Conservation (phyloP, 441 rosid species). For the Viola pubescens region DNA sequence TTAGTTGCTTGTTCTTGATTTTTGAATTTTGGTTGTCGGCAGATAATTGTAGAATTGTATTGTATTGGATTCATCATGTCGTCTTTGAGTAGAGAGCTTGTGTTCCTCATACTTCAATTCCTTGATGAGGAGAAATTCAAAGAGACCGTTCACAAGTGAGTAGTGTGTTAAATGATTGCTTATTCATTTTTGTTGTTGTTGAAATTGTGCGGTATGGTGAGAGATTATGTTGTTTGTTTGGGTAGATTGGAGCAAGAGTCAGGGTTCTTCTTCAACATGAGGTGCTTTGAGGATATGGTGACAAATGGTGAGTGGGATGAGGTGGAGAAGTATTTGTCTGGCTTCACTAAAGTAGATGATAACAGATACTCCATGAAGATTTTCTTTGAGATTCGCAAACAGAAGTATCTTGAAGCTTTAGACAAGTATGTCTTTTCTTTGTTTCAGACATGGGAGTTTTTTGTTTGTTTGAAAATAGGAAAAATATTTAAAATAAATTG, state of each 20-base stretch:
- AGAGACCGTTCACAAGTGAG: slow-evolving; percentile 63
- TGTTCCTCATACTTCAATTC: slow-evolving; percentile 76
- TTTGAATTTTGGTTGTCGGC: slow-evolving; percentile 1
- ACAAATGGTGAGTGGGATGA: slow-evolving; percentile 88
- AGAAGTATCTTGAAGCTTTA: slow-evolving; percentile 75
- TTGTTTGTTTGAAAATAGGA: too few species aligned
- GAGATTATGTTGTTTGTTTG: neutral
- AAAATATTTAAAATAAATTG: slow-evolving; percentile 5
- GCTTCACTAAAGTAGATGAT: slow-evolving; percentile 75
- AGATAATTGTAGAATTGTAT: slow-evolving; percentile 1
- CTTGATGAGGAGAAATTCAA: slow-evolving; percentile 80
- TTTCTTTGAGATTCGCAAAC: slow-evolving; percentile 77
- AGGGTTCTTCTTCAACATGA: slow-evolving; percentile 68
- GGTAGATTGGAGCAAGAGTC: slow-evolving; percentile 79
- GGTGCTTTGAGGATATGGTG: slow-evolving; percentile 73
- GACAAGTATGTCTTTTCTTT: slow-evolving; percentile 37
- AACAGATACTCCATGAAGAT: slow-evolving; percentile 88
- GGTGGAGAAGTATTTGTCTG: slow-evolving; percentile 74
- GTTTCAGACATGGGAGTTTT: neutral
- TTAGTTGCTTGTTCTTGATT: slow-evolving; percentile 4
- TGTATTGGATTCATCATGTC: slow-evolving; percentile 31
- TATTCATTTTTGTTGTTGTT: neutral
- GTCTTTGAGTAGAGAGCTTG: slow-evolving; percentile 70
- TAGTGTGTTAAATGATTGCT: neutral
- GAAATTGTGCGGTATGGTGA: neutral